phyloP scores from a whole-genome alignment of 129 eudicot species.

The Scalesia atractyloides region DNA sequence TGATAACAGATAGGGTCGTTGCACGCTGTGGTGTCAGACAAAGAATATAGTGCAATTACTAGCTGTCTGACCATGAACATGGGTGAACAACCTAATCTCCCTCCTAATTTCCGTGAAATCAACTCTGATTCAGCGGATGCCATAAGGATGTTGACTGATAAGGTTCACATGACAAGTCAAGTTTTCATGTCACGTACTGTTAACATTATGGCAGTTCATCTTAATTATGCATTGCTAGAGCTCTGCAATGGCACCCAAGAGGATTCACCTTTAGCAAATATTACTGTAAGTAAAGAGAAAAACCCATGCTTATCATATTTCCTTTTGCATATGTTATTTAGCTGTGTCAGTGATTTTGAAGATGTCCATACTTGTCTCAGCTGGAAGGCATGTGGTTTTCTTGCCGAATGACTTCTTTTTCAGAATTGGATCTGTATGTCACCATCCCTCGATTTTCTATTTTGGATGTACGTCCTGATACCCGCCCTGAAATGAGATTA shows the following conservation, averaged over 20 bases:
- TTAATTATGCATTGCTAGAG: slow-evolving; percentile 81
- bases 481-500: slow-evolving; percentile 92
- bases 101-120: slow-evolving; percentile 83
- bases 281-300: slow-evolving; percentile 58
- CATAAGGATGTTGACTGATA: slow-evolving; percentile 73
- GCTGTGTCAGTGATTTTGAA: not conserved
- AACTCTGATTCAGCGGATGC: slow-evolving; percentile 62
- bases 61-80: slow-evolving; percentile 70
- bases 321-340: not conserved
- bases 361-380: slow-evolving; percentile 41
- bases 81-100: slow-evolving; percentile 73
- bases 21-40: slow-evolving; percentile 84
- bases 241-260: slow-evolving; percentile 77
- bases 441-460: slow-evolving; percentile 82
- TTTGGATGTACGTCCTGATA: slow-evolving; percentile 76
- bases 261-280: slow-evolving; percentile 75
- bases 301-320: not conserved
- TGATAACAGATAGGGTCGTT: slow-evolving; percentile 72
- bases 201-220: slow-evolving; percentile 65
- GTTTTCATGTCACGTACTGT: slow-evolving; percentile 79
- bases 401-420: slow-evolving; percentile 83
- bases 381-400: slow-evolving; percentile 96
- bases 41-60: slow-evolving; percentile 73
- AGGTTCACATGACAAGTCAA: slow-evolving; percentile 89
- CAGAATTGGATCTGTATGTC: slow-evolving; percentile 85